These are phyloP conservation scores for Phyllostachys edulis DNA, from an alignment of 176 grass and related monocot genomes.

Conservation along the genomic window DNA sequence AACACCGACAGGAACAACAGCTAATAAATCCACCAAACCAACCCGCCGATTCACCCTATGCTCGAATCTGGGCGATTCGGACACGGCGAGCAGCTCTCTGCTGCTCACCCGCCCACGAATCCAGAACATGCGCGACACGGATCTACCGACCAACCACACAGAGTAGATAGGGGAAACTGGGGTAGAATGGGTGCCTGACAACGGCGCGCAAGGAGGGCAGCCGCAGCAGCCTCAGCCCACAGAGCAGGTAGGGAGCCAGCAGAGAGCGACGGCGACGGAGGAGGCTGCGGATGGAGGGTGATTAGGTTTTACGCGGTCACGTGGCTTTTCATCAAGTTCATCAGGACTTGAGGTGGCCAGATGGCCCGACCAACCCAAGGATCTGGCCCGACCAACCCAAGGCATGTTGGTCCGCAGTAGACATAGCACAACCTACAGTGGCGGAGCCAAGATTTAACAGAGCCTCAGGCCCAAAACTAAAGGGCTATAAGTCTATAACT, in stretches of 20 bases:
- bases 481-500: too few relatives aligned
- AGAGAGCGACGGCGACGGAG: neutral
- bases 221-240: slow-evolving; percentile 20
- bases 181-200: neutral
- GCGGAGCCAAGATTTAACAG: too few relatives aligned
- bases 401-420: too few relatives aligned
- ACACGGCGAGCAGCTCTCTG: neutral
- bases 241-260: slow-evolving; percentile 9
- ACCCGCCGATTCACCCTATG: neutral
- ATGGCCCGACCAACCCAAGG: too few relatives aligned
- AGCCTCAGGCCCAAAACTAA: too few relatives aligned
- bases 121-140: neutral
- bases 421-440: too few relatives aligned
- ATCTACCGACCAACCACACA: neutral
- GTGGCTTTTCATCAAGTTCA: too few relatives aligned
- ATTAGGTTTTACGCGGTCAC: neutral
- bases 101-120: neutral
- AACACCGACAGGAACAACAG: neutral
- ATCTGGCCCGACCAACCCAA: too few relatives aligned
- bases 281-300: neutral
- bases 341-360: too few relatives aligned
- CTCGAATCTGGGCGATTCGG: neutral
- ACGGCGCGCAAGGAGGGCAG: neutral
- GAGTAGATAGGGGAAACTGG: neutral
- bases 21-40: neutral